A percentile compares a stretch with the other conserved stretches of the same genome.
phyloP scores from a whole-genome alignment of 768 basidiomycete species.

The Hydnomerulius pinastri region DNA sequence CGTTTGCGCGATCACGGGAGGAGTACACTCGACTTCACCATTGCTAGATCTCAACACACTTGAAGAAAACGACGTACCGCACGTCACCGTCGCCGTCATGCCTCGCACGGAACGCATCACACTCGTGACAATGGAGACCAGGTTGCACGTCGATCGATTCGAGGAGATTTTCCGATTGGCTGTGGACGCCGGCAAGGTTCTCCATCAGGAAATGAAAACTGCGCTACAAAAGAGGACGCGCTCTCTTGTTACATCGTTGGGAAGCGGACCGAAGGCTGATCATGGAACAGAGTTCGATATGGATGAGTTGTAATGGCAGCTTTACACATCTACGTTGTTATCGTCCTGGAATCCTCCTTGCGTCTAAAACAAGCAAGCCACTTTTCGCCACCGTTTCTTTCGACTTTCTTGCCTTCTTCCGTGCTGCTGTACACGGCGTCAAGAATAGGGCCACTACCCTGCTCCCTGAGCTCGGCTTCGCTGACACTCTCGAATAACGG shows the following conservation, averaged over 20 bases:
- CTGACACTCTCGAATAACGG: constrained; percentile 84
- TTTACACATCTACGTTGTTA: constrained; percentile 6
- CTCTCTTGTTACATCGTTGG: constrained; percentile 63
- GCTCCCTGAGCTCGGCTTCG: constrained; percentile 71
- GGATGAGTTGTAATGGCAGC: constrained; percentile 38
- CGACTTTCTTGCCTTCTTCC: constrained; percentile 97
- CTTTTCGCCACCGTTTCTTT: constrained; percentile 87
- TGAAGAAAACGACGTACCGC: constrained; percentile 90
- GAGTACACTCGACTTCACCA: constrained; percentile 78
- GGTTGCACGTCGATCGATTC: constrained; percentile 91
- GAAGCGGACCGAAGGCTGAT: constrained; percentile 40
- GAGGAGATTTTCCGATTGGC: constrained; percentile 85
- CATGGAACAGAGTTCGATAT: constrained; percentile 36
- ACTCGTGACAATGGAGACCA: constrained; percentile 89
- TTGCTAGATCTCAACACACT: constrained; percentile 85
- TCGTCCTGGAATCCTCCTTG: constrained; percentile 33
- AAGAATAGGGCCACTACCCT: constrained; percentile 76
- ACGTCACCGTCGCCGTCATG: constrained; percentile 86
- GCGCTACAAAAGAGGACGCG: constrained; percentile 67
- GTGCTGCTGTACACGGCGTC: constrained; percentile 84
- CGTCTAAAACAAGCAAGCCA: constrained; percentile 91
- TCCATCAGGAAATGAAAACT: constrained; percentile 82
- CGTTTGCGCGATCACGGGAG: constrained; percentile 86
- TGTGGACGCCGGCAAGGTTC: constrained; percentile 70
- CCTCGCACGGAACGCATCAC: constrained; percentile 85